Conservation (phyloP, 129 eudicot species). For the Chrysanthemum lavandulifolium region DNA sequence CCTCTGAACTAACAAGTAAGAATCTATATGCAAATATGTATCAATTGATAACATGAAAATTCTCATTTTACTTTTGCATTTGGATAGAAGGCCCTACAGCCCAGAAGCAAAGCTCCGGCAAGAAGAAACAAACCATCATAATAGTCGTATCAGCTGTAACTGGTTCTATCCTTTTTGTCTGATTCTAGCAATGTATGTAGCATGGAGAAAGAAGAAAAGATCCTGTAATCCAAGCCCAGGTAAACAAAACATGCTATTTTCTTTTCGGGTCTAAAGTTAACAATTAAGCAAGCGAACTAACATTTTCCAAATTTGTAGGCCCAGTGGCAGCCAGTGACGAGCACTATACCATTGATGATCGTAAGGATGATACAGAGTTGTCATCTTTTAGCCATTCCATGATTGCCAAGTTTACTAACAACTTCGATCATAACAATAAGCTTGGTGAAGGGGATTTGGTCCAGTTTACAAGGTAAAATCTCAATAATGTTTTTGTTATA, state of each 20-base stretch:
- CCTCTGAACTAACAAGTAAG: conserved; percentile 38
- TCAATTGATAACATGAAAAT: not conserved
- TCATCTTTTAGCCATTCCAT: conserved; percentile 18
- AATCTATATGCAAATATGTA: not conserved
- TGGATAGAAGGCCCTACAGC: conserved; percentile 14
- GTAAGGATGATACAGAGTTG: conserved; percentile 23
- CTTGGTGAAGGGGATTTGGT: conserved; percentile 41
- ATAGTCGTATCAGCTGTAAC: conserved; percentile 6
- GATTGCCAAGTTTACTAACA: conserved; percentile 24
- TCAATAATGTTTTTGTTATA: not conserved
- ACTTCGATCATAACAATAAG: conserved; percentile 26
- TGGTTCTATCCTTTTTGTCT: conserved; percentile 17
- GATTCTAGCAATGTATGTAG: conserved; percentile 19
- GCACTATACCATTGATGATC: no score
- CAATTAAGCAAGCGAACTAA: conserved; percentile 5
- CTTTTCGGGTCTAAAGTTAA: not conserved
- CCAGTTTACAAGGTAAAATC: conserved; percentile 35
- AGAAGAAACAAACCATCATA: conserved; percentile 13
- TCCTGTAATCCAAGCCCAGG: conserved; percentile 14
- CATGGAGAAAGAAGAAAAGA: conserved; percentile 26
- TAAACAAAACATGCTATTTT: conserved; percentile 2
- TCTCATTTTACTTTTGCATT: not conserved
- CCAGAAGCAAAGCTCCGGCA: not conserved
- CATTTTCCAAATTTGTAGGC: conserved; percentile 13
- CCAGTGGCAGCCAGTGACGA: not conserved